phyloP scores from a whole-genome alignment of 352 stramenopile species.

The Phytophthora pluvialis region DNA sequence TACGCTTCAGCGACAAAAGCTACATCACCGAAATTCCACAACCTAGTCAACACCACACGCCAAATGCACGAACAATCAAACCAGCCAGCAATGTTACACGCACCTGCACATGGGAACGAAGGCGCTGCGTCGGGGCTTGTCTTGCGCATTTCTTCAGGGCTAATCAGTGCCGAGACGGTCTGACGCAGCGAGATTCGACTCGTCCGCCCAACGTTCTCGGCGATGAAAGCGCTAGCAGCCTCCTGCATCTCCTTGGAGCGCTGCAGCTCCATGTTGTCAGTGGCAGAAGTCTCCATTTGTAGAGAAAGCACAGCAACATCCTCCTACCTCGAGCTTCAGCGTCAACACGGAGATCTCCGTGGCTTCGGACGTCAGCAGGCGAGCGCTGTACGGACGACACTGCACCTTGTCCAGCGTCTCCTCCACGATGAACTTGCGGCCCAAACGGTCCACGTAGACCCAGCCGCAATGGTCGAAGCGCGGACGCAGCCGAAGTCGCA shows the following conservation, averaged over 20 bases:
- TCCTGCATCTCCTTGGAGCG: slow-evolving; percentile 74
- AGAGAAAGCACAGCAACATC: neutral
- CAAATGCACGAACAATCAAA: neutral
- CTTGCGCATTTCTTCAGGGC: slow-evolving; percentile 38
- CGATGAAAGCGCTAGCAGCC: slow-evolving; percentile 61
- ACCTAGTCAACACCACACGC: neutral
- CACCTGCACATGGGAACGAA: slow-evolving; percentile 61
- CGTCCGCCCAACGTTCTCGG: slow-evolving; percentile 49
- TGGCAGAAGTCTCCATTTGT: neutral
- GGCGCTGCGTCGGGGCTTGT: slow-evolving; percentile 9
- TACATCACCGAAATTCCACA: slow-evolving; percentile 19
- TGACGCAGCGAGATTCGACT: slow-evolving; percentile 75
- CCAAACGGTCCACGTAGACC: slow-evolving; percentile 82
- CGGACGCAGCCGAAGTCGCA: slow-evolving; percentile 57
- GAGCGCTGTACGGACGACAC: slow-evolving; percentile 79
- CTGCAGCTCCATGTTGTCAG: slow-evolving; percentile 29
- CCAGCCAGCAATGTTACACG: neutral
- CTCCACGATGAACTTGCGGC: slow-evolving; percentile 86
- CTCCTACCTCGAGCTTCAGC: slow-evolving; percentile 55
- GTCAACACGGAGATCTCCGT: slow-evolving; percentile 82
- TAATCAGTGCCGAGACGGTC: slow-evolving; percentile 54
- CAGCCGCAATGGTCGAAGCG: slow-evolving; percentile 86
- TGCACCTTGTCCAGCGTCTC: slow-evolving; percentile 83
- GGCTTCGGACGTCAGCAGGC: slow-evolving; percentile 73
- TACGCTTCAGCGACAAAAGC: slow-evolving; percentile 76